Conservation (phyloP, 306 rosid species). For the Inga laurina region DNA sequence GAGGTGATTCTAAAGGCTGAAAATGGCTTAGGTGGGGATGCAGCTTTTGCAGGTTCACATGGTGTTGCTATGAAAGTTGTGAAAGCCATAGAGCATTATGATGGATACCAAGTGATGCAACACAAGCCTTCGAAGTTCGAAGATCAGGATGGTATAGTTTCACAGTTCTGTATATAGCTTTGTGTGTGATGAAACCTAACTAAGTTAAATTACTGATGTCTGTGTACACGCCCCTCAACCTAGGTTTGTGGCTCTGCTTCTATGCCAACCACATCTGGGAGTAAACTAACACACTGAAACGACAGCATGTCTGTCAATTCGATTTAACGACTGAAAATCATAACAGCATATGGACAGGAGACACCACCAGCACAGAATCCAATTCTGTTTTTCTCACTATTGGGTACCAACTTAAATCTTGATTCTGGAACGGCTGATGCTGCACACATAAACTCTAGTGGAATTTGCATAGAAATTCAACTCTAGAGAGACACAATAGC, state of each 20-base stretch:
- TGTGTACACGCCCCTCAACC: neutral
- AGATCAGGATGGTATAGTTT: neutral
- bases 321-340: neutral
- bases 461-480: neutral
- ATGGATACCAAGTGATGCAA: neutral
- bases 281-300: neutral
- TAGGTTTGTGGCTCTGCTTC: neutral
- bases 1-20: neutral
- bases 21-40: neutral
- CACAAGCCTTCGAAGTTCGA: neutral
- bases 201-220: neutral
- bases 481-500: neutral
- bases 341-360: neutral
- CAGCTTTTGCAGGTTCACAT: neutral
- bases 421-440: neutral
- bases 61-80: neutral
- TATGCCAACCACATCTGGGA: neutral
- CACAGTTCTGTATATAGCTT: neutral
- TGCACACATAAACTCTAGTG: neutral
- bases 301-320: neutral
- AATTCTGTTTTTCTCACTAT: neutral
- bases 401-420: neutral
- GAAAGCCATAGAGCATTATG: neutral
- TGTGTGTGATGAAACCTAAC: neutral
- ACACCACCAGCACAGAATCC: neutral